A percentile compares a stretch with the other conserved stretches of the same genome.
Conservation (phyloP, 768 basidiomycete genomes). For the Tephrocybe sp. region DNA sequence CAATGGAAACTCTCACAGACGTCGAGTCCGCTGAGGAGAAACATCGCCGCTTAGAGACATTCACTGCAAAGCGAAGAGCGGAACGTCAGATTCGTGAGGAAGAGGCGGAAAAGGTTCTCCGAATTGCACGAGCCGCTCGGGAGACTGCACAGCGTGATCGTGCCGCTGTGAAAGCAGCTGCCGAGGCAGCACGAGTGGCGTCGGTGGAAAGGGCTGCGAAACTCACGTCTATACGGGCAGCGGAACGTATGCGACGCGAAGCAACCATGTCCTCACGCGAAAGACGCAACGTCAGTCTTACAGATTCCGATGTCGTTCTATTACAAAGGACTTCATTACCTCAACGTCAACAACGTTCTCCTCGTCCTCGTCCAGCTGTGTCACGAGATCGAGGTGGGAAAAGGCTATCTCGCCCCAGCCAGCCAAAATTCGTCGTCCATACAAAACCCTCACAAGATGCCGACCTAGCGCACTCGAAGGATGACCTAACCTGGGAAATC, state of each 20-base stretch:
- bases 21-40: neutral
- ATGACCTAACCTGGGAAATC: conserved; percentile 21
- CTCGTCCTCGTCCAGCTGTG: no score
- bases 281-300: neutral
- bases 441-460: conserved; percentile 1
- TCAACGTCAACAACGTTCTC: neutral
- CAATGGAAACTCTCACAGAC: no score
- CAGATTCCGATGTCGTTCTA: neutral
- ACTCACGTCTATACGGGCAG: conserved; percentile 21
- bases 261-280: neutral
- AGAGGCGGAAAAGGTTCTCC: no score
- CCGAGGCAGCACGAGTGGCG: neutral
- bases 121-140: neutral
- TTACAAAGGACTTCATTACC: neutral
- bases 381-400: neutral
- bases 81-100: conserved; percentile 6
- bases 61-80: conserved; percentile 1
- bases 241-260: conserved; percentile 23
- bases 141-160: neutral
- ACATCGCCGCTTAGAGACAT: neutral
- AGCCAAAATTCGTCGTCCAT: neutral
- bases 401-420: neutral
- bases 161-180: neutral
- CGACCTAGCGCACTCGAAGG: conserved; percentile 4
- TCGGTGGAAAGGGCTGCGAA: conserved; percentile 5